Evolutionary conservation across 164 flowering plant genomes (phyloP).

Genomic region (Piper longum): DNA sequence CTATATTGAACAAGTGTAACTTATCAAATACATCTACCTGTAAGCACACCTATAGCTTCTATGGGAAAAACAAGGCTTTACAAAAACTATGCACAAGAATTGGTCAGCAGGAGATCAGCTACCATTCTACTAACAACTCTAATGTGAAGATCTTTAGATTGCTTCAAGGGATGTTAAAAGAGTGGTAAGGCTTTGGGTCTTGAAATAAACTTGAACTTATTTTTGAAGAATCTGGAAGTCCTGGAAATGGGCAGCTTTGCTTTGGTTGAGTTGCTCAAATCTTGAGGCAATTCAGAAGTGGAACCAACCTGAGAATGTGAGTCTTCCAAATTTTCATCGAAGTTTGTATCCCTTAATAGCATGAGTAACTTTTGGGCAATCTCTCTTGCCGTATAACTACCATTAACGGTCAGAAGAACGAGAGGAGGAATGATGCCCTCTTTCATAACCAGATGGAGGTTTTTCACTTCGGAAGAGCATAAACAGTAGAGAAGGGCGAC

Average conservation of each 20-base stretch:
- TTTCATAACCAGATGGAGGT: slow-evolving; percentile 48
- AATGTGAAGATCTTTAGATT: no score
- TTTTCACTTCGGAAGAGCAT: slow-evolving; percentile 43
- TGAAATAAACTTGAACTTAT: slow-evolving; percentile 12
- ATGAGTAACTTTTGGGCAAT: slow-evolving; percentile 52
- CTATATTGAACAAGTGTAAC: no score
- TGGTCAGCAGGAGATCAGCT: no score
- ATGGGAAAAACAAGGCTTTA: no score
- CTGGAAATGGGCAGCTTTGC: slow-evolving; percentile 19
- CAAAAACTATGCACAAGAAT: no score
- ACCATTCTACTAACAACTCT: no score
- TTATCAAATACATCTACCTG: no score
- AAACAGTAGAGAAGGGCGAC: slow-evolving; percentile 43
- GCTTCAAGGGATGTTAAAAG: background rate
- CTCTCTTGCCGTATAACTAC: slow-evolving; percentile 38
- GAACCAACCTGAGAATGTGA: slow-evolving; percentile 4
- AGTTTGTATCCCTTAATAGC: slow-evolving; percentile 26
- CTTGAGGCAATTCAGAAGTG: slow-evolving; percentile 6
- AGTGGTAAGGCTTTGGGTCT: slow-evolving; percentile 9
- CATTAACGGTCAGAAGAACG: slow-evolving; percentile 34
- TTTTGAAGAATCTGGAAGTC: slow-evolving; percentile 14
- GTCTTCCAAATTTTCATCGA: slow-evolving; percentile 13
- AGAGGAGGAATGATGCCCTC: slow-evolving; percentile 58
- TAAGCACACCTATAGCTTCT: no score
- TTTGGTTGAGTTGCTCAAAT: slow-evolving; percentile 1